phyloP scores from a whole-genome alignment of 2,329 filamentous ascomycete species.

The Nakataea oryzae region DNA sequence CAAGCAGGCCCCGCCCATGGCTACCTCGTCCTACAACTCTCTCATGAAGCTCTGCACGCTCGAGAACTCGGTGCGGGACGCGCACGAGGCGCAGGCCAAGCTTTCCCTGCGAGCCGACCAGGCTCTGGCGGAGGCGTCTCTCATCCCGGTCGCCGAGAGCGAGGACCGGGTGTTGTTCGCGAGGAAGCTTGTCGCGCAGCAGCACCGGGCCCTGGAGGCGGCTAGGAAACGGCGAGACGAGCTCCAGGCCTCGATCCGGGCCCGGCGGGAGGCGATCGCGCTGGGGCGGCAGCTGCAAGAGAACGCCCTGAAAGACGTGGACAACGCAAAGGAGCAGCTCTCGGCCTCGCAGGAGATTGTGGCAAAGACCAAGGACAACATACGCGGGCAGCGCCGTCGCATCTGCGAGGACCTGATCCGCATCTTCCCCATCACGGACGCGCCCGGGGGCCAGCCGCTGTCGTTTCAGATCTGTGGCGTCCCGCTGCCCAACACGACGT shows the following conservation, averaged over 20 bases:
- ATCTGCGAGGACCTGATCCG: slow-evolving; percentile 73
- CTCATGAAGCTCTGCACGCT: slow-evolving; percentile 82
- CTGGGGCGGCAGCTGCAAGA: slow-evolving; percentile 50
- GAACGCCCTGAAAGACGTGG: slow-evolving; percentile 49
- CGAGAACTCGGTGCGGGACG: slow-evolving; percentile 85
- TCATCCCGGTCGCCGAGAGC: slow-evolving; percentile 18
- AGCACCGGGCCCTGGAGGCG: slow-evolving; percentile 55
- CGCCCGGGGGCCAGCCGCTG: slow-evolving; percentile 46
- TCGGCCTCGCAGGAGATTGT: slow-evolving; percentile 43
- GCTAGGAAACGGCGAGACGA: slow-evolving; percentile 55
- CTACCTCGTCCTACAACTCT: slow-evolving; percentile 75
- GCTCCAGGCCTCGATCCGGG: slow-evolving; percentile 53
- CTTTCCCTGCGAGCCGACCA: slow-evolving; percentile 70
- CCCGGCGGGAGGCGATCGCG: slow-evolving; percentile 57
- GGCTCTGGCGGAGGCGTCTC: slow-evolving; percentile 30
- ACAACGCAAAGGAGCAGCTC: slow-evolving; percentile 49
- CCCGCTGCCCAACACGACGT: slow-evolving; percentile 68
- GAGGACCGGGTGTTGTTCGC: slow-evolving; percentile 37
- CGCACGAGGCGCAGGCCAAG: slow-evolving; percentile 62
- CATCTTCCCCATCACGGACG: slow-evolving; percentile 72
- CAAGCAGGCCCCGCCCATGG: slow-evolving; percentile 37
- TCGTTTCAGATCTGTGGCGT: slow-evolving; percentile 77
- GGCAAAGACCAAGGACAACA: slow-evolving; percentile 48
- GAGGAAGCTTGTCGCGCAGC: slow-evolving; percentile 45
- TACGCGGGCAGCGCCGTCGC: slow-evolving; percentile 77